phyloP scores from a whole-genome alignment of 78 protist genomes.

The Speleostelium caveatum region DNA sequence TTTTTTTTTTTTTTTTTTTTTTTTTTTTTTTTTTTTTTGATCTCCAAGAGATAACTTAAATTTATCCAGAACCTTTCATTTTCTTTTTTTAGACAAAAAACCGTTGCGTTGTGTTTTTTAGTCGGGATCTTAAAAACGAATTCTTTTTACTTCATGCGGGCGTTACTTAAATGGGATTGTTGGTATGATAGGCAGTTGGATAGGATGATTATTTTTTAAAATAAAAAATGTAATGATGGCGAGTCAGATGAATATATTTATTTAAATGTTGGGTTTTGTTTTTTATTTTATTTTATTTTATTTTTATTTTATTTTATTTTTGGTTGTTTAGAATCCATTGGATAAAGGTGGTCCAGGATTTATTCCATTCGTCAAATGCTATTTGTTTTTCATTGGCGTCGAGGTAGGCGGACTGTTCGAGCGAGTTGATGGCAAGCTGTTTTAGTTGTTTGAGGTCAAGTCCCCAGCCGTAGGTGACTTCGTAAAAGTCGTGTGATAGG shows the following conservation, averaged over 20 bases:
- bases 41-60: too few relatives aligned
- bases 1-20: neutral
- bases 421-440: slow-evolving; percentile 58
- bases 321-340: slow-evolving; percentile 5
- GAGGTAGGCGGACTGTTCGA: slow-evolving; percentile 1
- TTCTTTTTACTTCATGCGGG: too few relatives aligned
- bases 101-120: too few relatives aligned
- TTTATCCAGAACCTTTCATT: too few relatives aligned
- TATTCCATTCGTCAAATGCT: neutral
- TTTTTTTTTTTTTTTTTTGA: neutral
- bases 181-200: neutral
- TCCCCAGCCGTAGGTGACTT: slow-evolving; percentile 41
- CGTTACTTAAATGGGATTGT: too few relatives aligned
- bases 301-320: too few relatives aligned
- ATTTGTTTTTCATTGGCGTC: slow-evolving; percentile 5
- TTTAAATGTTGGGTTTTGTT: neutral
- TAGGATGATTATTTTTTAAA: neutral
- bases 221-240: neutral
- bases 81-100: too few relatives aligned
- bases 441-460: slow-evolving; percentile 30
- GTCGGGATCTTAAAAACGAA: too few relatives aligned
- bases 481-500: slow-evolving; percentile 55
- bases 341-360: slow-evolving; percentile 21
- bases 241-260: neutral
- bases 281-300: neutral